Base-by-base conservation (phyloP, 805 yeast genomes). In the Teunomyces panamensis region DNA sequence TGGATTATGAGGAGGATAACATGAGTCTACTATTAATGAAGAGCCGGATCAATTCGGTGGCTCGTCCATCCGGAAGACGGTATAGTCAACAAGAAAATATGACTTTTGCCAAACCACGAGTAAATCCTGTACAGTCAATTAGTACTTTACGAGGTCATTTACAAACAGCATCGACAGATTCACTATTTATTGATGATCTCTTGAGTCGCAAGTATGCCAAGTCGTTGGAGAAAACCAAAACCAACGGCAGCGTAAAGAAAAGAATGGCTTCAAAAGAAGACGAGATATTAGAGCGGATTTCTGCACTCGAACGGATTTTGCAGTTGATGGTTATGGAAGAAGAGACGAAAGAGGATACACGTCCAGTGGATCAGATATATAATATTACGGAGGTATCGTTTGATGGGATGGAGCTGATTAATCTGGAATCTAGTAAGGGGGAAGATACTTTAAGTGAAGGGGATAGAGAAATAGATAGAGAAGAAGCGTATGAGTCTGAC, bases 151-250 rank as follows among this genome's bases (percentile, higher is more conserved):
- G 65, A 3, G 49, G 49, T 4, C 67, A 67, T 43, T 60, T 67
- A 43, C 59, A 68, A 33, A 67, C 70, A 33, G 73, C 72, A 37
- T 70, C 73, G 45, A 67, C 71, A 34, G 75, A 70, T 48, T 66
- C 71, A 20, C 49, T 67, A 30, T 66, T 68, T 42, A 62, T 68
- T 37, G 73, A 69, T 44, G 73, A 68, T 42, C 51, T 65, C 16
- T 50, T 68, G 24, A 58, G 63, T 29, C 60, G 58, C 42, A 61
- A 59, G 43, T 67, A 62, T 45, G 69, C 68, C 33, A 45, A 42
- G 17, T 11, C 46, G 5, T 35, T 52, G 24, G 57, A 45, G 14
- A 52, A 50, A 44, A 48, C 51, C 13, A 43, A 45, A 34, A 54
- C 56, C 14, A 54, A 54, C 45, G 50, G 46, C 39, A 51, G 55